phyloP scores from a whole-genome alignment of 2,329 filamentous ascomycete genomes.

The Cyphellophora europaea region DNA sequence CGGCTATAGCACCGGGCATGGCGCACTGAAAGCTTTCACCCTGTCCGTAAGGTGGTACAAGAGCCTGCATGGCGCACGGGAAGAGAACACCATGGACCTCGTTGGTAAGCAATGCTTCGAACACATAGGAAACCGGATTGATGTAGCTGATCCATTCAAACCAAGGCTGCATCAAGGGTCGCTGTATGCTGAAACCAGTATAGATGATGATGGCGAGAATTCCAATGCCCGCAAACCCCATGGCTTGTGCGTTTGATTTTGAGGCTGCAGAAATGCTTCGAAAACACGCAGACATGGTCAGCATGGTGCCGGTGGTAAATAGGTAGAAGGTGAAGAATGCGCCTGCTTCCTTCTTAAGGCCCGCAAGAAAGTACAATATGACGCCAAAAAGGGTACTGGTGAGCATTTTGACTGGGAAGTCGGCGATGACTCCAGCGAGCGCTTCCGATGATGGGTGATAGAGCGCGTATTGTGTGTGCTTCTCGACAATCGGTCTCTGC shows the following conservation, averaged over 20 bases:
- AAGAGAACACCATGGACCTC: slow-evolving; percentile 25
- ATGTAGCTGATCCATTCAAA: slow-evolving; percentile 34
- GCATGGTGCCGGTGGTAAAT: slow-evolving; percentile 43
- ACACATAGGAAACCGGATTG: slow-evolving; percentile 30
- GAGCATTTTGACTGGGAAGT: slow-evolving; percentile 47
- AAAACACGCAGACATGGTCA: slow-evolving; percentile 52
- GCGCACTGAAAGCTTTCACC: slow-evolving; percentile 57
- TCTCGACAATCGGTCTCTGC: slow-evolving; percentile 50
- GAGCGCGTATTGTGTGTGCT: slow-evolving; percentile 49
- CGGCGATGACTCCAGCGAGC: slow-evolving; percentile 35
- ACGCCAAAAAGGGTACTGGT: slow-evolving; percentile 52
- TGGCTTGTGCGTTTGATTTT: slow-evolving; percentile 48
- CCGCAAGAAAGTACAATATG: slow-evolving; percentile 56
- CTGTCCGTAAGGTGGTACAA: slow-evolving; percentile 63
- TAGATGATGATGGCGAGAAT: slow-evolving; percentile 31
- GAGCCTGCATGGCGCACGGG: slow-evolving; percentile 8
- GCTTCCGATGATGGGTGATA: slow-evolving; percentile 44
- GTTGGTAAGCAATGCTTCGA: slow-evolving; percentile 28
- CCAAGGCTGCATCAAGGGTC: slow-evolving; percentile 44
- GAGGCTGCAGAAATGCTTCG: slow-evolving; percentile 48
- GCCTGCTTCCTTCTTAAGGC: slow-evolving; percentile 40
- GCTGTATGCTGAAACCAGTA: slow-evolving; percentile 35
- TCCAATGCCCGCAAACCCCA: slow-evolving; percentile 39
- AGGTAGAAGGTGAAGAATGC: slow-evolving; percentile 55
- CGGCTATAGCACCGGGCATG: slow-evolving; percentile 45